Conservation (phyloP, 768 basidiomycete genomes). For the Albatrellus ellisii region DNA sequence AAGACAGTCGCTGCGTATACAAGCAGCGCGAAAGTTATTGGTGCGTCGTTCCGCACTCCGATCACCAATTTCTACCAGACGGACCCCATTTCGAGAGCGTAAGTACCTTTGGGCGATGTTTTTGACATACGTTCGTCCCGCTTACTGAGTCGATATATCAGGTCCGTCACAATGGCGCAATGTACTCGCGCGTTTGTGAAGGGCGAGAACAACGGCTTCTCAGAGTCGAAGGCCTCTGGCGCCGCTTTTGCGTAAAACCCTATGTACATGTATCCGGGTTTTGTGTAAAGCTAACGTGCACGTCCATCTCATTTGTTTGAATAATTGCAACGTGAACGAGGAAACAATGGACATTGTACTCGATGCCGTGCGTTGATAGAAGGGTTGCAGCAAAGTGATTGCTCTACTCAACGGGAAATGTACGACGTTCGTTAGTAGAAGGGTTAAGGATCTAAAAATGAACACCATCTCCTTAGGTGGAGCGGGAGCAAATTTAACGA, state of each 20-base stretch:
- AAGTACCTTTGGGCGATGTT: slow-evolving; percentile 23
- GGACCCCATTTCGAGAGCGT: slow-evolving; percentile 90
- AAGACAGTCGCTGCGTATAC: slow-evolving; percentile 40
- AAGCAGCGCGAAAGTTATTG: slow-evolving; percentile 40
- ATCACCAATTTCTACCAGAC: slow-evolving; percentile 94
- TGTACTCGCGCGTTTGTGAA: slow-evolving; percentile 81
- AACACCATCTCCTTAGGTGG: too few relatives aligned
- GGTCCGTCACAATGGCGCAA: slow-evolving; percentile 94
- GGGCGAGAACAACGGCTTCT: slow-evolving; percentile 50
- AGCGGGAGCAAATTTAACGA: too few relatives aligned
- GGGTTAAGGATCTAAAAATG: too few relatives aligned
- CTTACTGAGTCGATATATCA: slow-evolving; percentile 18
- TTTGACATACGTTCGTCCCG: neutral
- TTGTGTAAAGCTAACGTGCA: too few relatives aligned
- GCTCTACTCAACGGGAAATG: too few relatives aligned
- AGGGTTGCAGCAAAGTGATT: too few relatives aligned
- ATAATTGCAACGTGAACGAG: too few relatives aligned
- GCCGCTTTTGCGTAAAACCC: slow-evolving; percentile 34
- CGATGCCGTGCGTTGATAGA: too few relatives aligned
- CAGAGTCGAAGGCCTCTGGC: slow-evolving; percentile 29
- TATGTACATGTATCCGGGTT: too few relatives aligned
- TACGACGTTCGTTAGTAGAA: too few relatives aligned
- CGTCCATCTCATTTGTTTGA: too few relatives aligned
- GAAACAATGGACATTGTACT: too few relatives aligned
- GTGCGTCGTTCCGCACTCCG: slow-evolving; percentile 58